A percentile compares a stretch with the other conserved stretches of the same genome.
Evolutionary conservation across 192 early-diverging fungal species (phyloP).

Genomic region (Coemansia sp.): DNA sequence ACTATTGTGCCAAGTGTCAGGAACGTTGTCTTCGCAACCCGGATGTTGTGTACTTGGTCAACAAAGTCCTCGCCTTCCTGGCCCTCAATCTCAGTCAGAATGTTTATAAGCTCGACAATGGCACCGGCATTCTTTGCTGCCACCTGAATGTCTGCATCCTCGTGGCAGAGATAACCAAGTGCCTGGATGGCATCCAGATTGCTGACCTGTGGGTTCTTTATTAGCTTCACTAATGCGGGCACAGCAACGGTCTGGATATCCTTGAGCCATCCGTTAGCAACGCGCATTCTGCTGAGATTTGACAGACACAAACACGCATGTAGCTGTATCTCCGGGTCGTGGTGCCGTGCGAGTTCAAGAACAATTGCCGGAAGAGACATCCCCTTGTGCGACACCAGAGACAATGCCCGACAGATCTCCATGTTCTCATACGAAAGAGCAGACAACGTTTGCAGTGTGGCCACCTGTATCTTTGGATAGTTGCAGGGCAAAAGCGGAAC

Average conservation of each 20-base stretch:
- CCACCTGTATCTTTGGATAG: slow-evolving; percentile 37
- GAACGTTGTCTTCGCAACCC: slow-evolving; percentile 22
- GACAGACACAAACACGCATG: slow-evolving; percentile 39
- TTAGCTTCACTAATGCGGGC: slow-evolving; percentile 39
- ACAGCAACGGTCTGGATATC: slow-evolving; percentile 36
- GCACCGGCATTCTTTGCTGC: slow-evolving; percentile 46
- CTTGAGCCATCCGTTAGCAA: slow-evolving; percentile 9
- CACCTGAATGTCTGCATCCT: slow-evolving; percentile 48
- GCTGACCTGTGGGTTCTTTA: slow-evolving; percentile 10
- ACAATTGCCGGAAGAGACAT: slow-evolving; percentile 20
- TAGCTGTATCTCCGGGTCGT: slow-evolving; percentile 33
- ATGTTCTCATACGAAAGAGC: slow-evolving; percentile 51
- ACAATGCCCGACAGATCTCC: slow-evolving; percentile 40
- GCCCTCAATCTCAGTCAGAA: slow-evolving; percentile 29
- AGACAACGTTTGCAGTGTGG: slow-evolving; percentile 36
- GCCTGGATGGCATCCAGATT: slow-evolving; percentile 29
- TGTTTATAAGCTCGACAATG: slow-evolving; percentile 23
- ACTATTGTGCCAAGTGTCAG: slow-evolving; percentile 51
- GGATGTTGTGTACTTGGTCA: slow-evolving; percentile 22
- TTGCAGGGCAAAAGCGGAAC: slow-evolving; percentile 28
- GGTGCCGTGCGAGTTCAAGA: slow-evolving; percentile 30
- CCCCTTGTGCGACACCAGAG: slow-evolving; percentile 10
- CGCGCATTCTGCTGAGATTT: slow-evolving; percentile 50
- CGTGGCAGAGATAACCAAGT: slow-evolving; percentile 52
- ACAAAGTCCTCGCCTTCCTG: slow-evolving; percentile 39